phyloP scores from a whole-genome alignment of 179 eudicot genomes.

The Heliamphora pulchella region DNA sequence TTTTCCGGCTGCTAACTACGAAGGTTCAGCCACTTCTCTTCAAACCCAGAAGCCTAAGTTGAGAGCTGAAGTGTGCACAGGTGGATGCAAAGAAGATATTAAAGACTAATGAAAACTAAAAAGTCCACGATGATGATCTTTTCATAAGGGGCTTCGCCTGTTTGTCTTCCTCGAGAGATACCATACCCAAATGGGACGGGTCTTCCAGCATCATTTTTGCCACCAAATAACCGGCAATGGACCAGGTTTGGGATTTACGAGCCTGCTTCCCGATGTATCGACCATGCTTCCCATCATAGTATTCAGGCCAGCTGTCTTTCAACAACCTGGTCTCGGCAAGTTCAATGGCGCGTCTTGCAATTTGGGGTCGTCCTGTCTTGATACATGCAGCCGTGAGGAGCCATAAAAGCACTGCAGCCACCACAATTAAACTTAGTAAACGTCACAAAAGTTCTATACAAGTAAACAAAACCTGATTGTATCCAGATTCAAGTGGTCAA shows the following conservation, averaged over 20 bases:
- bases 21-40: not conserved
- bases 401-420: constrained; percentile 68
- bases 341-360: constrained; percentile 68
- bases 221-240: constrained; percentile 69
- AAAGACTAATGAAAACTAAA: constrained; percentile 8
- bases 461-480: not conserved
- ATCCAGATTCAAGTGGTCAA: not conserved
- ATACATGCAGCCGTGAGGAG: constrained; percentile 68
- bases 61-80: not conserved
- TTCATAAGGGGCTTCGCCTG: constrained; percentile 47
- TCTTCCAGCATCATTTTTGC: constrained; percentile 80
- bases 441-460: not conserved
- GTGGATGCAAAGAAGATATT: not conserved
- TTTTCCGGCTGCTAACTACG: not conserved
- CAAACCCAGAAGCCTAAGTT: not conserved
- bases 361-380: constrained; percentile 59
- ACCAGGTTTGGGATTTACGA: constrained; percentile 70
- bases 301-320: constrained; percentile 65
- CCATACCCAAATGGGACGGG: constrained; percentile 66
- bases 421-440: not conserved
- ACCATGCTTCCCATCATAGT: constrained; percentile 63
- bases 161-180: constrained; percentile 64
- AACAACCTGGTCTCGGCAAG: constrained; percentile 49
- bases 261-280: constrained; percentile 69
- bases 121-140: constrained; percentile 57